These are phyloP conservation scores for Crassisporium funariophilum DNA, from an alignment of 768 basidiomycete genomes.

Conservation along the genomic window DNA sequence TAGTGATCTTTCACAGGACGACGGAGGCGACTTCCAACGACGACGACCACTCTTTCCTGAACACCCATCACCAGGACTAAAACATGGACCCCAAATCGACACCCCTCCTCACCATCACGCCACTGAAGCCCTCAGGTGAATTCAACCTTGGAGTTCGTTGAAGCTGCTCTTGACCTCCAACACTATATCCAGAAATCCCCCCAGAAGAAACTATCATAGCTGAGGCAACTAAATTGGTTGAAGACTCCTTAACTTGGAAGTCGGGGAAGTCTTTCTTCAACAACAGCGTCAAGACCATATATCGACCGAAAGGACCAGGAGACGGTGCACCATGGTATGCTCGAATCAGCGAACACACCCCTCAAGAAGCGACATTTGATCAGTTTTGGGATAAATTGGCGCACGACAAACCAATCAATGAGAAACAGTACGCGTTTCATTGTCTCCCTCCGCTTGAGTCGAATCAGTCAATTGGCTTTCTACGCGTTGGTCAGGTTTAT, in stretches of 20 bases:
- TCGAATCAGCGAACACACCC: slow-evolving; percentile 64
- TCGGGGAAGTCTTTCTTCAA: slow-evolving; percentile 63
- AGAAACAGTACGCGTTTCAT: slow-evolving; percentile 55
- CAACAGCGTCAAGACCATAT: slow-evolving; percentile 54
- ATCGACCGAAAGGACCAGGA: slow-evolving; percentile 49
- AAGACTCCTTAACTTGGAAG: slow-evolving; percentile 66
- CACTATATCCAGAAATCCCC: slow-evolving; percentile 53
- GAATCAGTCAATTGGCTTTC: neutral
- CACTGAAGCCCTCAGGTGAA: slow-evolving; percentile 30
- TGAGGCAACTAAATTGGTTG: slow-evolving; percentile 55
- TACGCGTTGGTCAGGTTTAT: slow-evolving; percentile 56
- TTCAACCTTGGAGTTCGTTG: neutral
- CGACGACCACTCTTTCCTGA: slow-evolving; percentile 14
- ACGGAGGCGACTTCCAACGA: neutral
- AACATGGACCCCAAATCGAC: slow-evolving; percentile 17
- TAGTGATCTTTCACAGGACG: slow-evolving; percentile 14
- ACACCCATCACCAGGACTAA: slow-evolving; percentile 23
- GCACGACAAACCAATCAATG: slow-evolving; percentile 64
- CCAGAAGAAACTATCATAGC: slow-evolving; percentile 57
- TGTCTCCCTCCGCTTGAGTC: neutral
- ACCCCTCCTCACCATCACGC: slow-evolving; percentile 27
- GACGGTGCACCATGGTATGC: slow-evolving; percentile 71
- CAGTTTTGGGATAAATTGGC: slow-evolving; percentile 73
- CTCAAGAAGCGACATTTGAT: slow-evolving; percentile 72
- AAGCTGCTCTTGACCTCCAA: neutral